A percentile compares a stretch with the other conserved stretches of the same genome.
Evolutionary conservation across 352 stramenopile species (phyloP).

Genomic region (Phytopythium helicoides): DNA sequence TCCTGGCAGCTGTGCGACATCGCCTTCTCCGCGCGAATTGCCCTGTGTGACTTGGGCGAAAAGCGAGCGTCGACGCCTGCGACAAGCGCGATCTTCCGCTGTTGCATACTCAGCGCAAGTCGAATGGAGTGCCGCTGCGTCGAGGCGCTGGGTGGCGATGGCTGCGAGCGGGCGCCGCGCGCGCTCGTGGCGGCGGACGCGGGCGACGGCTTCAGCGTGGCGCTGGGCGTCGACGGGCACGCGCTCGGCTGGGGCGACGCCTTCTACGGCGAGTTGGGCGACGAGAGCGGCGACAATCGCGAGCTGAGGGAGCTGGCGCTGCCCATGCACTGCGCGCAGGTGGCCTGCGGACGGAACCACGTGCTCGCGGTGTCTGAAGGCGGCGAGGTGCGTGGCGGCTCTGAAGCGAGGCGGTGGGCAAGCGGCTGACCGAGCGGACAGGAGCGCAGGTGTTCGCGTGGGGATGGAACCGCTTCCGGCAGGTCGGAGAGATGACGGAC

Average conservation of each 20-base stretch:
- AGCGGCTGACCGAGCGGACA: background rate
- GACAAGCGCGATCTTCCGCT: slow-evolving; percentile 3
- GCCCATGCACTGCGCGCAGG: slow-evolving; percentile 23
- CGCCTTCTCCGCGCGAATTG: background rate
- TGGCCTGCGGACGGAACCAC: slow-evolving; percentile 61
- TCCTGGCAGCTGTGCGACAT: slow-evolving; percentile 65
- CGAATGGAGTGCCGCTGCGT: slow-evolving; percentile 29
- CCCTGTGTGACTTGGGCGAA: too few relatives aligned
- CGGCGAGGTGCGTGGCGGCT: slow-evolving; percentile 9
- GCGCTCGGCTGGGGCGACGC: slow-evolving; percentile 58
- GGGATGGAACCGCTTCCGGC: slow-evolving; percentile 48
- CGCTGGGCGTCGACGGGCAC: slow-evolving; percentile 20
- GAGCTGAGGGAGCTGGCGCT: slow-evolving; percentile 12
- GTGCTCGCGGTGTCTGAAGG: slow-evolving; percentile 33
- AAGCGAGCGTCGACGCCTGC: too few relatives aligned
- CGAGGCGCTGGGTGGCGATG: slow-evolving; percentile 16
- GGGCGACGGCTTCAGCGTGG: slow-evolving; percentile 59
- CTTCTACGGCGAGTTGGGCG: slow-evolving; percentile 65
- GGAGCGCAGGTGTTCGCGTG: slow-evolving; percentile 34
- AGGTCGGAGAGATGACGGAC: slow-evolving; percentile 22
- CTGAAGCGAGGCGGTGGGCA: background rate
- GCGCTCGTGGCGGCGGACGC: slow-evolving; percentile 28
- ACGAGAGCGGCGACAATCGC: too few relatives aligned
- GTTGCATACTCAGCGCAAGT: background rate
- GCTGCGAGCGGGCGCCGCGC: slow-evolving; percentile 6